phyloP scores from a whole-genome alignment of 495 filamentous ascomycete species.

The Clohesyomyces aquaticus region DNA sequence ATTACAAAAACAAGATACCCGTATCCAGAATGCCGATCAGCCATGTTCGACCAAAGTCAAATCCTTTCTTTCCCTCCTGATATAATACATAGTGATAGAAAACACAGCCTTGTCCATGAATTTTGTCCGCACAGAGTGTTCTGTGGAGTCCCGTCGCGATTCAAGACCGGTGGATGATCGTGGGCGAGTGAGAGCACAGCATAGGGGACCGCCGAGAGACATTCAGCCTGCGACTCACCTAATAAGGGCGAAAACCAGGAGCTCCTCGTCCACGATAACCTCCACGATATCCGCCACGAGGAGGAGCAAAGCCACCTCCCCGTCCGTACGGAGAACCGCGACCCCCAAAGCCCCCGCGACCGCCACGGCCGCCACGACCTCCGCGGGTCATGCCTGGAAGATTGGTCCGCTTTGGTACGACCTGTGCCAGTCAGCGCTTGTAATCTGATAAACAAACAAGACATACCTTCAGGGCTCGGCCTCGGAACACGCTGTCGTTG shows the following conservation, averaged over 20 bases:
- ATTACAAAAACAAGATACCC: background rate
- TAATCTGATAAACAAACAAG: background rate
- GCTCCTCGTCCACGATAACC: slow-evolving; percentile 77
- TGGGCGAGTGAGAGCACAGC: too few species aligned
- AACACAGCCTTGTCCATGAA: slow-evolving; percentile 3
- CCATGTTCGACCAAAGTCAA: background rate
- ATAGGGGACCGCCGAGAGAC: too few species aligned
- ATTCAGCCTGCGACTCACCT: slow-evolving; percentile 31
- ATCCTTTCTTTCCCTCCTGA: slow-evolving; percentile 2
- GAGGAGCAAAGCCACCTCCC: slow-evolving; percentile 42
- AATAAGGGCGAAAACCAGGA: slow-evolving; percentile 83
- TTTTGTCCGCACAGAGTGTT: slow-evolving; percentile 2
- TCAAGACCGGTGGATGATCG: too few species aligned
- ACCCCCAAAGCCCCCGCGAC: slow-evolving; percentile 59
- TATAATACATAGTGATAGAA: slow-evolving; percentile 31
- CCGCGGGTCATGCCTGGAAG: slow-evolving; percentile 82
- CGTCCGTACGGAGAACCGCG: slow-evolving; percentile 70
- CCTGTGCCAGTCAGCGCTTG: slow-evolving; percentile 53
- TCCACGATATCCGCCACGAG: slow-evolving; percentile 49
- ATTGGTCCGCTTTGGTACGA: slow-evolving; percentile 97
- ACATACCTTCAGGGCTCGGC: slow-evolving; percentile 86
- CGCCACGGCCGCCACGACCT: slow-evolving; percentile 71
- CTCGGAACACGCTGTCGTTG: slow-evolving; percentile 96
- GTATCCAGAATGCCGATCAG: slow-evolving; percentile 5
- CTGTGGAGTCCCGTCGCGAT: too few species aligned